A percentile compares a stretch with the other conserved stretches of the same genome.
Conservation (phyloP, 345 rosid genomes). For the Mangifera indica region DNA sequence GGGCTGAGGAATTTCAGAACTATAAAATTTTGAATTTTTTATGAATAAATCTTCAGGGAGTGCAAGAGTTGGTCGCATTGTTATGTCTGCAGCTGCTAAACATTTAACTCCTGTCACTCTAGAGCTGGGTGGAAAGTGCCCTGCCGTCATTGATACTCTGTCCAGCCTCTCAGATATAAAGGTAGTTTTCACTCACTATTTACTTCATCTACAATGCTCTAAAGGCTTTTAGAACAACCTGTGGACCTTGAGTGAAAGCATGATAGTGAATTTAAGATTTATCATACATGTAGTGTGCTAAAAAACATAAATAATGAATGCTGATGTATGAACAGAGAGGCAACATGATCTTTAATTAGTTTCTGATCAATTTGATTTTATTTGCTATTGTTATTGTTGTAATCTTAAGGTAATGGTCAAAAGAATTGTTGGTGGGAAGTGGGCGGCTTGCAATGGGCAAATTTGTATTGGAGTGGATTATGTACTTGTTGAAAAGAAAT, state of each 20-base stretch:
- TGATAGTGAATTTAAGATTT: background rate
- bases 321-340: no score
- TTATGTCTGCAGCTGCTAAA: conserved; percentile 77
- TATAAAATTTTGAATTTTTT: background rate
- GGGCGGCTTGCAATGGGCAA: conserved; percentile 83
- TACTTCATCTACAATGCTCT: background rate
- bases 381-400: background rate
- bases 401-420: conserved; percentile 44
- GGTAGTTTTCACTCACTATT: conserved; percentile 30
- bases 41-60: conserved; percentile 48
- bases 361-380: background rate
- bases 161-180: conserved; percentile 44
- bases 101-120: conserved; percentile 85
- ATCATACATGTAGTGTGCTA: no score
- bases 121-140: conserved; percentile 92
- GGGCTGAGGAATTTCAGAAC: background rate
- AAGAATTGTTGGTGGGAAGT: conserved; percentile 80
- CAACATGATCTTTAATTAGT: no score
- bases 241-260: background rate
- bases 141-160: conserved; percentile 55
- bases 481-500: conserved; percentile 60
- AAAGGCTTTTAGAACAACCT: background rate
- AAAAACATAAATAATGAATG: no score
- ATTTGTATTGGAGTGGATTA: conserved; percentile 77
- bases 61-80: conserved; percentile 57